A percentile compares a stretch with the other conserved stretches of the same genome.
Evolutionary conservation across 2,329 filamentous ascomycete species (phyloP).

Genomic region (Neurospora crassa): DNA sequence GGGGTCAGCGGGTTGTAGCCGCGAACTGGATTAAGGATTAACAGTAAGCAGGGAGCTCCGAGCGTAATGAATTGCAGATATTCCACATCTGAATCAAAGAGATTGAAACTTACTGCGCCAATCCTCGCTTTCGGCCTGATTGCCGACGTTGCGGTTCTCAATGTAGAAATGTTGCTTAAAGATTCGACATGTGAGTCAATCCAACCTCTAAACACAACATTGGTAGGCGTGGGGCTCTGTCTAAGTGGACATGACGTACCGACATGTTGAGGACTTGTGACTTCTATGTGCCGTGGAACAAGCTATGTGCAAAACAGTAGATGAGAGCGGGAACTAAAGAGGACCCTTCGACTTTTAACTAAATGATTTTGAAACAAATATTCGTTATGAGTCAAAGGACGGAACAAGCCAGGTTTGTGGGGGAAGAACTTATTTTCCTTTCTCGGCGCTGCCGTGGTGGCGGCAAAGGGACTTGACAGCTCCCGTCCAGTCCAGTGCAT

Average conservation of each 20-base stretch:
- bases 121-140: constrained; percentile 65
- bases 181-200: constrained; percentile 18
- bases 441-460: neutral
- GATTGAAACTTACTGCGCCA: constrained; percentile 58
- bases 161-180: constrained; percentile 54
- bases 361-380: neutral
- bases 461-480: neutral
- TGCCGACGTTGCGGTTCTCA: constrained; percentile 69
- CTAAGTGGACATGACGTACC: constrained; percentile 19
- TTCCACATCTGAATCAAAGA: neutral
- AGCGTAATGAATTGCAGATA: neutral
- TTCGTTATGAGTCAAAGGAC: neutral
- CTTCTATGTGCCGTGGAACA: neutral
- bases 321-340: neutral
- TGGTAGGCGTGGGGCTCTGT: neutral
- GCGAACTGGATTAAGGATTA: constrained; percentile 43
- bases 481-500: too few species aligned
- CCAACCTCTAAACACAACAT: neutral
- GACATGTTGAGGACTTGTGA: constrained; percentile 20
- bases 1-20: constrained; percentile 91
- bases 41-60: constrained; percentile 11
- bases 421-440: neutral
- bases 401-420: neutral
- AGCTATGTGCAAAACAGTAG: neutral
- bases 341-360: neutral